Evolutionary conservation across 192 early-diverging fungal species (phyloP), one percentile per base, ranked within the genome.

Genomic region (Jimgerdemannia lactiflua): DNA sequence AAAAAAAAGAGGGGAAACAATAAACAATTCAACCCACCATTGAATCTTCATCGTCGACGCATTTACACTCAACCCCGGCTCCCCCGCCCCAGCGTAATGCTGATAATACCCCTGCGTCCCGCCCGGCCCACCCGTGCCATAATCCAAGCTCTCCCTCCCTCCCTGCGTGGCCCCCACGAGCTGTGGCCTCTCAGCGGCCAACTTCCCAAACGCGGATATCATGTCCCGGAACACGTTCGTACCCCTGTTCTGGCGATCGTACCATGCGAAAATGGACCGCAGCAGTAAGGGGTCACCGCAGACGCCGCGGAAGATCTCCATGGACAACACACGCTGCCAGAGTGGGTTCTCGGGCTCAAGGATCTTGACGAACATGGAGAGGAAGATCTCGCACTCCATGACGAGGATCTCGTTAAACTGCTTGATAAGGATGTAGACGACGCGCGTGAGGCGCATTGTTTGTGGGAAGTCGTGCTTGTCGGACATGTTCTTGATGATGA

Each of bases 381-480:
- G 77, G 72, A 98, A 96, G 43, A 98, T 93, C 81, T 99, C 98
- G 85, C 95, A 96, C 76, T 98, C 96, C 72, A 94, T 73, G 88
- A 91, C 89, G 85, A 96, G 71, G 17, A 92, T 80, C 66, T 93
- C 85, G 77, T 86, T 84, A 76, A 93, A 94, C 44, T 93, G 87
- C 71, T 92, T 92, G 49, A 97, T 86, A 49, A 97, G 86, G 42
- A 92, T 88, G 75, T 91, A 88, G 6, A 95, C 91, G 0, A 97
- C 85, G 39, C 96, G 89, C 69, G 91, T 94, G 39, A 95, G 79
- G 4, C 96, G 92, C 86, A 98, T 92, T 1, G 88, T 89, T 75
- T 93, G 82, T 3, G 92, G 86, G 77, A 97, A 99, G 29, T 96
- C 91, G 29, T 82, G 80, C 65, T 95, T 93, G n/a, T 96, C 95